phyloP scores from a whole-genome alignment of 2,329 filamentous ascomycete genomes.

The Xenosphaeropsis pyriputrescens region DNA sequence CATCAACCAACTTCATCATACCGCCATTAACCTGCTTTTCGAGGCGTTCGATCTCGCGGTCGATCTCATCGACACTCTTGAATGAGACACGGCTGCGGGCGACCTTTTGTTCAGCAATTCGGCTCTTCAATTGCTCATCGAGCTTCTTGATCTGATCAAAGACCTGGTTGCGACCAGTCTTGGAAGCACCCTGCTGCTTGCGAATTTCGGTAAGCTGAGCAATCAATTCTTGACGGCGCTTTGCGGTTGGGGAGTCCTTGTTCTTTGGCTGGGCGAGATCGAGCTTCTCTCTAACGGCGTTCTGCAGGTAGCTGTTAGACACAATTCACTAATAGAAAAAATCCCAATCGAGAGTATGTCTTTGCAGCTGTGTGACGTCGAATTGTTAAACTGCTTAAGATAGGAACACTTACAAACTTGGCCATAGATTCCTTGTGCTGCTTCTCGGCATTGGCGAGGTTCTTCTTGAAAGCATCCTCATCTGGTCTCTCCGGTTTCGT shows the following conservation, averaged over 20 bases:
- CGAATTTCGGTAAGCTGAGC: slow-evolving; percentile 72
- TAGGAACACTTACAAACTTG: slow-evolving; percentile 36
- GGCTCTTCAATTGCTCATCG: slow-evolving; percentile 76
- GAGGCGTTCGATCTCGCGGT: slow-evolving; percentile 65
- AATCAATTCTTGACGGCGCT: slow-evolving; percentile 77
- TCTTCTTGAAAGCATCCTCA: slow-evolving; percentile 69
- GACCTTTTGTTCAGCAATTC: slow-evolving; percentile 75
- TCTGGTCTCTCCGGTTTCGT: slow-evolving; percentile 75
- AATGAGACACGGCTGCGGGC: slow-evolving; percentile 68
- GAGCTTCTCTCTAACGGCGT: slow-evolving; percentile 75
- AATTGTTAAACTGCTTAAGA: slow-evolving; percentile 2
- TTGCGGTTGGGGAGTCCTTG: slow-evolving; percentile 63
- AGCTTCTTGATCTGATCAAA: slow-evolving; percentile 86
- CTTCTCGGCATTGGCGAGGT: slow-evolving; percentile 72
- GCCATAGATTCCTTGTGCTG: slow-evolving; percentile 68
- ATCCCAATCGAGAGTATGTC: too few relatives aligned
- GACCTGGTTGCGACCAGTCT: slow-evolving; percentile 63
- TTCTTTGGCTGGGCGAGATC: slow-evolving; percentile 72
- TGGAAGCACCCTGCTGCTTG: slow-evolving; percentile 75
- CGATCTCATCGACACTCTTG: slow-evolving; percentile 80
- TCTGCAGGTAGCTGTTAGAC: slow-evolving; percentile 34
- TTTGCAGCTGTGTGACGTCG: too few relatives aligned
- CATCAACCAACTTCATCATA: slow-evolving; percentile 89
- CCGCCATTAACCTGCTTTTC: slow-evolving; percentile 80
- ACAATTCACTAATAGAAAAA: too few relatives aligned